Percentiles rank a stretch among this genome's conserved stretches.
Evolutionary conservation across 768 basidiomycete genomes (phyloP).

Genomic region (Phlebiopsis flavidoalba): DNA sequence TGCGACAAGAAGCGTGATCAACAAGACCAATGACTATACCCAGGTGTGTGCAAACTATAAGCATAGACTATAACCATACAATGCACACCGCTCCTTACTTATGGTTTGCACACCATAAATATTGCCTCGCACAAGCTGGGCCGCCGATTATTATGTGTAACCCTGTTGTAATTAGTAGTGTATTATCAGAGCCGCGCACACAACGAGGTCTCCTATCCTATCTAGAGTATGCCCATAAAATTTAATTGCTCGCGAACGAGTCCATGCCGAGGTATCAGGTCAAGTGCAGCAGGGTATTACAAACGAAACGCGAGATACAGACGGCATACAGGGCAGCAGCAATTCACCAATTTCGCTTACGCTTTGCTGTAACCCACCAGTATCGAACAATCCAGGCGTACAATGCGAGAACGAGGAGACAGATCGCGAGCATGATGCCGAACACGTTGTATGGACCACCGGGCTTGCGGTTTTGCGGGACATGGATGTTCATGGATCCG

Average conservation of each 20-base stretch:
- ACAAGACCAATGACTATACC: conserved; percentile 14
- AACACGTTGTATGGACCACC: conserved; percentile 46
- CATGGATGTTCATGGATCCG: conserved; percentile 59
- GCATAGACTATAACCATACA: background rate
- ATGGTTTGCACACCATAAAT: background rate
- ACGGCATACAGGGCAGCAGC: background rate
- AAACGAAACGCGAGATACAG: background rate
- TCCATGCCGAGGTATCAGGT: background rate
- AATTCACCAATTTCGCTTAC: conserved; percentile 20
- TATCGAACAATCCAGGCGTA: conserved; percentile 47
- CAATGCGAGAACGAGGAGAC: conserved; percentile 32
- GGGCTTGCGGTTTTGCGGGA: conserved; percentile 50
- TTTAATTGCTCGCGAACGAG: background rate
- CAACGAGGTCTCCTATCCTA: background rate
- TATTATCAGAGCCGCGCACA: background rate
- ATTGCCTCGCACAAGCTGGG: background rate
- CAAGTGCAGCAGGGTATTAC: background rate
- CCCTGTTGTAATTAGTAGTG: background rate
- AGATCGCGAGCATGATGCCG: conserved; percentile 41
- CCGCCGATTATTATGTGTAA: background rate
- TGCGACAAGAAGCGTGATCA: conserved; percentile 41
- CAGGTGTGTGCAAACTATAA: background rate
- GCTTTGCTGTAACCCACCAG: conserved; percentile 61
- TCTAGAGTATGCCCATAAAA: background rate
- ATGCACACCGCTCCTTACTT: background rate